phyloP scores from a whole-genome alignment of 129 eudicot genomes.

The Pseudognaphalium luteoalbum region DNA sequence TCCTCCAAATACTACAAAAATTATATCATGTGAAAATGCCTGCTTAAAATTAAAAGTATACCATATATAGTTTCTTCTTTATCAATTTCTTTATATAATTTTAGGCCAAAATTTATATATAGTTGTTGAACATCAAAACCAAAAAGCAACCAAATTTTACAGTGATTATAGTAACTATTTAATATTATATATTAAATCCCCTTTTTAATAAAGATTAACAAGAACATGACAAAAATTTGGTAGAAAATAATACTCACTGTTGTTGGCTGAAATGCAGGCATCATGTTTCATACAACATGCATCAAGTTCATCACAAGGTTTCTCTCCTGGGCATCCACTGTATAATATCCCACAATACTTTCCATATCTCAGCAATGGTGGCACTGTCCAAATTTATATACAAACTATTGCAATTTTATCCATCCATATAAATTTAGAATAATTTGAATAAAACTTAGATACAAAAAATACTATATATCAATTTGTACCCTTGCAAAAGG shows the following conservation, averaged over 20 bases:
- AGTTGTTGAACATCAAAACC: neutral
- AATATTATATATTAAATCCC: too few relatives aligned
- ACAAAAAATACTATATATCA: neutral
- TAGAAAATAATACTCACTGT: constrained; percentile 47
- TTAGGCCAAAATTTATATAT: too few relatives aligned
- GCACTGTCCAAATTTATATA: constrained; percentile 40
- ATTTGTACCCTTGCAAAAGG: constrained; percentile 60
- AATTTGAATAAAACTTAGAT: neutral
- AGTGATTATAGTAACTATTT: too few relatives aligned
- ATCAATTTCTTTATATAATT: neutral
- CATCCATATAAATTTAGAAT: neutral
- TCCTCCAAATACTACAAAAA: neutral
- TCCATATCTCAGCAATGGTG: constrained; percentile 91
- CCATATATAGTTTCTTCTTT: neutral
- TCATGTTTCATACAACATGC: constrained; percentile 91
- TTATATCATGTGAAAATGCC: neutral
- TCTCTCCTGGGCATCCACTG: constrained; percentile 84
- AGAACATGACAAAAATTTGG: neutral
- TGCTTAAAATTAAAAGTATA: neutral
- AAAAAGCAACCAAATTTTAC: too few relatives aligned
- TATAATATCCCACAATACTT: constrained; percentile 86
- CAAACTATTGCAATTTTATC: neutral
- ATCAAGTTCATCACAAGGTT: constrained; percentile 86
- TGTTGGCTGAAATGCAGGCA: constrained; percentile 62
- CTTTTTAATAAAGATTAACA: neutral